Evolutionary conservation across 345 rosid species (phyloP).

Genomic region (Eucalyptus pumila): DNA sequence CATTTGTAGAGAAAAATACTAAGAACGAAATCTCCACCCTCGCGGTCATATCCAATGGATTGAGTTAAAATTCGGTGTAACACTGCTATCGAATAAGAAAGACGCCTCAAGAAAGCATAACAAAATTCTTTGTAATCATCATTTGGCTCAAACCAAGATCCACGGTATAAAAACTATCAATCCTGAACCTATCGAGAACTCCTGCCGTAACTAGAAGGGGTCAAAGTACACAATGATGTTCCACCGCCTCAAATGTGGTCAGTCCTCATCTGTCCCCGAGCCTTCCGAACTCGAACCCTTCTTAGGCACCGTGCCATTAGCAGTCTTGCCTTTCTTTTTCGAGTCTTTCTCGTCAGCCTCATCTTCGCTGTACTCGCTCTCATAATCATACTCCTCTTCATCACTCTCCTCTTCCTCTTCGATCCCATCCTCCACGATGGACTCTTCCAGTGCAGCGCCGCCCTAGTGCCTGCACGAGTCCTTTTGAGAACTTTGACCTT

Average conservation of each 20-base stretch:
- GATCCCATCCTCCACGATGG: conserved; percentile 59
- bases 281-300: conserved; percentile 55
- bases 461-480: conserved; percentile 78
- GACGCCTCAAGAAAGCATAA: background rate
- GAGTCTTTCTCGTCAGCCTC: conserved; percentile 66
- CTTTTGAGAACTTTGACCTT: conserved; percentile 79
- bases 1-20: background rate
- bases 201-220: too few relatives aligned
- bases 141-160: background rate
- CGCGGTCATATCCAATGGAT: too few relatives aligned
- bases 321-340: conserved; percentile 40
- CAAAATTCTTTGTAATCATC: background rate
- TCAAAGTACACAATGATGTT: background rate
- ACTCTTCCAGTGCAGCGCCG: conserved; percentile 57
- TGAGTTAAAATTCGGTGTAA: too few relatives aligned
- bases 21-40: background rate
- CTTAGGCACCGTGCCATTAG: conserved; percentile 38
- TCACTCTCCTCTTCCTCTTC: conserved; percentile 92
- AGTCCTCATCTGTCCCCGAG: conserved; percentile 63
- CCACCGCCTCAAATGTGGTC: background rate
- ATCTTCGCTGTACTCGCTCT: conserved; percentile 88
- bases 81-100: too few relatives aligned
- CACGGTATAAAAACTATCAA: background rate
- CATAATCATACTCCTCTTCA: conserved; percentile 83
- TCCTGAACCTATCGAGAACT: too few relatives aligned